Evolutionary conservation across 768 basidiomycete species (phyloP).

Genomic region (Amanita subjunquillea): DNA sequence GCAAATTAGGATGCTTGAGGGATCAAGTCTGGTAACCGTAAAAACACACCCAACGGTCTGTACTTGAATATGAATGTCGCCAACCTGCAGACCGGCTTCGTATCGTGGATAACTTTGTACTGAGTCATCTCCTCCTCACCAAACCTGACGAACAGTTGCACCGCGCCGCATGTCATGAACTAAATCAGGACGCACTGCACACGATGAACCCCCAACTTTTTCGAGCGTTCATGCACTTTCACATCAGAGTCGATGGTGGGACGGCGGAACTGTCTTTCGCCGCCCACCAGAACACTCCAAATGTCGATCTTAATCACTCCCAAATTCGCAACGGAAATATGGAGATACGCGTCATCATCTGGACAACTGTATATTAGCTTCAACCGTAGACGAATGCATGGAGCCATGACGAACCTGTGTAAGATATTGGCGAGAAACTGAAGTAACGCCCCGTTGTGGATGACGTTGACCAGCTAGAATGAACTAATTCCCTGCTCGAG

Average conservation of each 20-base stretch:
- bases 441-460: not conserved
- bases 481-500: not conserved
- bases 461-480: not conserved
- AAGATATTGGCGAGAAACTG: constrained; percentile 6
- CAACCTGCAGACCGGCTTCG: not conserved
- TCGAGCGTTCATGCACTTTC: constrained; percentile 16
- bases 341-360: constrained; percentile 17
- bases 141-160: not conserved
- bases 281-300: not conserved
- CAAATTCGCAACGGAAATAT: constrained; percentile 3
- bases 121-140: not conserved
- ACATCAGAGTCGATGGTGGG: not conserved
- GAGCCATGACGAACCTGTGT: constrained; percentile 3
- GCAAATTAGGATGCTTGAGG: not conserved
- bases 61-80: constrained; percentile 16
- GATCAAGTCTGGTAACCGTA: not conserved
- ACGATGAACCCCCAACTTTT: constrained; percentile 15
- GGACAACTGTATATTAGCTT: not conserved
- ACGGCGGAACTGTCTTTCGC: not conserved
- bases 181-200: constrained; percentile 10
- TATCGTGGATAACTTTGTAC: not conserved
- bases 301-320: constrained; percentile 12
- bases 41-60: constrained; percentile 12
- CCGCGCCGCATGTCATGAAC: not conserved
- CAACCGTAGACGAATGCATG: not conserved